Conservation (phyloP, 2,329 filamentous ascomycete genomes). For the Lecanicillium sp. region DNA sequence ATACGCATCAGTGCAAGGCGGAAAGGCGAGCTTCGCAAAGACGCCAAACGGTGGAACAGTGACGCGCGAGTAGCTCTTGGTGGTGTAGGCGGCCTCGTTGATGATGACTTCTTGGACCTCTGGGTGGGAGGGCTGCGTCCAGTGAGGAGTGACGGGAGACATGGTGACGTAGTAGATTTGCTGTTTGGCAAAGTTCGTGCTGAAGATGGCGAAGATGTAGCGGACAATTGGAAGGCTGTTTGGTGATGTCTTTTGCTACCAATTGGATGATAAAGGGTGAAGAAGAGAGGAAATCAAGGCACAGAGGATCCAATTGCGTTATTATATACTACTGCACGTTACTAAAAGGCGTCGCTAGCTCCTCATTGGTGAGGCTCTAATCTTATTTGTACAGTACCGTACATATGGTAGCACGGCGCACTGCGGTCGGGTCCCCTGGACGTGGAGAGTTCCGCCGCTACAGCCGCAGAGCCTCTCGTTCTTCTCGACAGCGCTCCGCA, state of each 20-base stretch:
- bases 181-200: too few species aligned
- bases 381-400: too few species aligned
- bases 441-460: too few species aligned
- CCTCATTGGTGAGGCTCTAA: too few species aligned
- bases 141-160: conserved; percentile 50
- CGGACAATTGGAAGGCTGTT: too few species aligned
- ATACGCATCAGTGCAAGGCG: conserved; percentile 48
- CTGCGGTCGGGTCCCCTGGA: too few species aligned
- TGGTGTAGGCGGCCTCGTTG: conserved; percentile 45
- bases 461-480: too few species aligned
- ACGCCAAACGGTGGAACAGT: conserved; percentile 52
- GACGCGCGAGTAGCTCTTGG: conserved; percentile 50
- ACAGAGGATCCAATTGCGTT: background rate
- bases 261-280: background rate
- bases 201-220: too few species aligned
- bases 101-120: conserved; percentile 47
- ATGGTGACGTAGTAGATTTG: conserved; percentile 31
- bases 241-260: too few species aligned
- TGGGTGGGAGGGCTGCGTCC: conserved; percentile 53
- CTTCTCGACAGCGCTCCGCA: too few species aligned
- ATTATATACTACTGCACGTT: background rate
- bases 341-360: too few species aligned
- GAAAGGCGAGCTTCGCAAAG: conserved; percentile 58
- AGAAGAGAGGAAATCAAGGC: background rate
- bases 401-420: too few species aligned